Base-by-base conservation (phyloP, 176 grass and related monocot species). In the Urochloa ruziziensis region DNA sequence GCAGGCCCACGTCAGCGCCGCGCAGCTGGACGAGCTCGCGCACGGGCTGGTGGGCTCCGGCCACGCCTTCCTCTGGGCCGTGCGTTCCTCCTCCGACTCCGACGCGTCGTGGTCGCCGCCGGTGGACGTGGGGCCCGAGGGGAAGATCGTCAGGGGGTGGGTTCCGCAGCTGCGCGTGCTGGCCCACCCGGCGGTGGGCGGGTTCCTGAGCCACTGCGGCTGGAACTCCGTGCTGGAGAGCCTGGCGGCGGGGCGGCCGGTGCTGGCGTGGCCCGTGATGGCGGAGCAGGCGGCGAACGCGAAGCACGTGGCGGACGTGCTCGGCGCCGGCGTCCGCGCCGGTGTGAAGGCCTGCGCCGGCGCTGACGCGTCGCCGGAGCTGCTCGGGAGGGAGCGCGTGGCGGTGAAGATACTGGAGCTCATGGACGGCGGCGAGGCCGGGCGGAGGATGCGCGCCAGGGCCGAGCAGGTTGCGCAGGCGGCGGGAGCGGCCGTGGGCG, bases 141-240 rank as follows among this genome's bases (percentile, higher is more conserved):
- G 90, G 0, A 85, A 56, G 64, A 73, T 96, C 24, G 21, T 82
- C 59, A 59, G 75, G 4, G 86, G 80, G 3, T 96, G 91, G 94
- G 80, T 89, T 9, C 94, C 88, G 0, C 91, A 93, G 27, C 79
- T 62, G 3, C 69, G 82, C 12, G 85, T 96, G 7, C 70, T 96
- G 4, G 65, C 75, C 12, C 94, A 96, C 69, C 8, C 0, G 3
- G 43, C 86, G 0, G 70, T 88, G 28, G 83, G 86, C 21, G 91
- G 74, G 1, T 93, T 93, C 80, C 28, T 92, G 21, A 94, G 86
- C 72, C 92, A 94, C 60, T 92, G 81, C 59, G 87, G 84, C 14
- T 92, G 92, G 92, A 94, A 92, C 80, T 94, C 92, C 24, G 72
- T 85, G 46, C 61, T 89, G 44, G 89, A 94, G 80, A 89, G 84